These are phyloP conservation scores for Marsdenia floribunda DNA, from an alignment of 257 asterid species.

Conservation along the genomic window DNA sequence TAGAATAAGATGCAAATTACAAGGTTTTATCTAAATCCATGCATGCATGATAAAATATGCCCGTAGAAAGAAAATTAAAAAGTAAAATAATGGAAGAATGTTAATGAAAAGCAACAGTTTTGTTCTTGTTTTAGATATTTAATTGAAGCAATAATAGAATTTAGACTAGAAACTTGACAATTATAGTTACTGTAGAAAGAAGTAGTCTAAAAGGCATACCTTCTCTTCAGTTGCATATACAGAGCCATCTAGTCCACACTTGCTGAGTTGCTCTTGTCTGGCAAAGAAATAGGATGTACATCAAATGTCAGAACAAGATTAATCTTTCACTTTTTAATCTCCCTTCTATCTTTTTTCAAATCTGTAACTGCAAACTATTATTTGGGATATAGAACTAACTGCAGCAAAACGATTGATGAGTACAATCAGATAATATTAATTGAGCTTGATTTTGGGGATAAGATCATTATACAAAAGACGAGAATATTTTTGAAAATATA, in stretches of 20 bases:
- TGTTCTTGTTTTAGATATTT: neutral
- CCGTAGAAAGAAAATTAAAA: neutral
- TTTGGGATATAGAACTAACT: neutral
- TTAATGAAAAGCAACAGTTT: neutral
- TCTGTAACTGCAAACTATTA: neutral
- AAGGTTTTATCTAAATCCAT: neutral
- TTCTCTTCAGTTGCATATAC: slow-evolving; percentile 69
- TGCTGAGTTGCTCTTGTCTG: slow-evolving; percentile 81
- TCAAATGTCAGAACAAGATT: neutral
- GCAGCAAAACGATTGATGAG: neutral
- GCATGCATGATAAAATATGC: neutral
- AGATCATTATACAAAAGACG: neutral
- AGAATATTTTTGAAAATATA: neutral
- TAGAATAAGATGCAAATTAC: neutral
- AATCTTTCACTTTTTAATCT: neutral
- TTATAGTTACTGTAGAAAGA: neutral
- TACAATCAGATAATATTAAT: neutral
- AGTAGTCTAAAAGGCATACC: slow-evolving; percentile 27
- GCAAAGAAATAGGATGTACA: slow-evolving; percentile 25
- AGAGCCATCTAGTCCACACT: slow-evolving; percentile 86
- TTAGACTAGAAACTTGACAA: neutral
- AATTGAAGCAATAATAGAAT: neutral
- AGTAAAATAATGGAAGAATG: neutral
- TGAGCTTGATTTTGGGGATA: neutral
- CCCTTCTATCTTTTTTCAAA: neutral